Percentiles rank a stretch among this genome's conserved stretches.
phyloP scores from a whole-genome alignment of 805 yeast species.

The Sungouiozyma intestinalis region DNA sequence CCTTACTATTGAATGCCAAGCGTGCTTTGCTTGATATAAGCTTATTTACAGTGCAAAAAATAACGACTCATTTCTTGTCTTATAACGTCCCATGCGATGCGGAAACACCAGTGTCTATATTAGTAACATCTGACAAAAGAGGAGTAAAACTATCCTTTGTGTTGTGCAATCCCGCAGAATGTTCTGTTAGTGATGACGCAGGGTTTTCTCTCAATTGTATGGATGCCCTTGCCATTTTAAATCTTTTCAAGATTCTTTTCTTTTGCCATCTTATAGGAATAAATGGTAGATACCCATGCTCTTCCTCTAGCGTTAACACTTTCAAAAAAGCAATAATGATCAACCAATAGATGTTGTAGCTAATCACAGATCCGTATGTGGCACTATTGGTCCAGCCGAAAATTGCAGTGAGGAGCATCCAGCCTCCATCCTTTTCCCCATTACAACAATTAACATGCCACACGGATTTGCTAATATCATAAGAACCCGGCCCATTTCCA shows the following conservation, averaged over 20 bases:
- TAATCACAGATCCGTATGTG: slow-evolving; percentile 73
- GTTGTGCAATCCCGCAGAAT: slow-evolving; percentile 5
- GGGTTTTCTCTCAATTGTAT: slow-evolving; percentile 11
- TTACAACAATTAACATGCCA: slow-evolving; percentile 97
- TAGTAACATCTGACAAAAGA: slow-evolving; percentile 5
- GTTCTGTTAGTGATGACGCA: neutral
- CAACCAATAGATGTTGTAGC: slow-evolving; percentile 67
- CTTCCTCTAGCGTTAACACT: slow-evolving; percentile 43
- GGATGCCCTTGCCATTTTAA: slow-evolving; percentile 22
- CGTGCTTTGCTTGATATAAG: no score
- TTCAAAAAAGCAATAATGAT: slow-evolving; percentile 35
- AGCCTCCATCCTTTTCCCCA: slow-evolving; percentile 82
- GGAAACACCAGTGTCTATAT: neutral
- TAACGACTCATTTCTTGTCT: no score
- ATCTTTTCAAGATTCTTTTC: slow-evolving; percentile 37
- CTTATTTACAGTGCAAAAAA: no score
- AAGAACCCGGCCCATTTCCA: slow-evolving; percentile 91
- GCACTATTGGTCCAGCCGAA: slow-evolving; percentile 94
- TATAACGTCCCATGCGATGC: neutral
- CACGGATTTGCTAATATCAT: slow-evolving; percentile 64
- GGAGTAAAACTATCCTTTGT: slow-evolving; percentile 23
- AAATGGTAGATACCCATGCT: slow-evolving; percentile 46
- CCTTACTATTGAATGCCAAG: no score
- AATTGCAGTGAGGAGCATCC: slow-evolving; percentile 85
- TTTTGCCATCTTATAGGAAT: slow-evolving; percentile 55